phyloP scores from a whole-genome alignment of 2,329 filamentous ascomycete species.

The Cercospora citrullina region DNA sequence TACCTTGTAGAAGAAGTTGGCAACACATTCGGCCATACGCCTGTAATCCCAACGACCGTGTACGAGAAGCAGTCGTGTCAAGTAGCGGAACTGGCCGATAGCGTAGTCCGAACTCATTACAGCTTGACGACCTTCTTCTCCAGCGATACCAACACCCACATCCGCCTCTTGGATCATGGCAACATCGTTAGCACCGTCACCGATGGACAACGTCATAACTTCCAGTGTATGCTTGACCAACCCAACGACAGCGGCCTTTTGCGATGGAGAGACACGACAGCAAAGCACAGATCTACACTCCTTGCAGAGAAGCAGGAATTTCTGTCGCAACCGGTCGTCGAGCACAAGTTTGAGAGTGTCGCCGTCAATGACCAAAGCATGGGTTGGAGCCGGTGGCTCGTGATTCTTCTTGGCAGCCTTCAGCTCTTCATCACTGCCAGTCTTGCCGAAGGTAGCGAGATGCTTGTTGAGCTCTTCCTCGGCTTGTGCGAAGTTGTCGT shows the following conservation, averaged over 20 bases:
- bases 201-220: conserved; percentile 92
- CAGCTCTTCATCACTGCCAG: conserved; percentile 82
- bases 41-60: conserved; percentile 97
- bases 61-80: conserved; percentile 81
- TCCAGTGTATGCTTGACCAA: conserved; percentile 95
- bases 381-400: conserved; percentile 79
- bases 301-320: conserved; percentile 93
- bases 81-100: conserved; percentile 88
- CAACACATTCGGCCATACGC: conserved; percentile 85
- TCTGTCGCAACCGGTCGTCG: conserved; percentile 78
- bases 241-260: conserved; percentile 94
- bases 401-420: conserved; percentile 77
- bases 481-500: conserved; percentile 65
- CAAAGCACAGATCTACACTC: conserved; percentile 95
- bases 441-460: conserved; percentile 71
- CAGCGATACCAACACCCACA: conserved; percentile 93
- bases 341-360: conserved; percentile 89
- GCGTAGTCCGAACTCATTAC: conserved; percentile 97
- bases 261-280: conserved; percentile 92
- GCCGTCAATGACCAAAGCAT: conserved; percentile 92
- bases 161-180: conserved; percentile 98
- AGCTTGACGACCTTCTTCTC: conserved; percentile 86
- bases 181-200: conserved; percentile 92
- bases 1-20: conserved; percentile 99
- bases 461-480: conserved; percentile 73